Conservation (phyloP, 2,329 filamentous ascomycete genomes). For the Neopestalotiopsis rosae region DNA sequence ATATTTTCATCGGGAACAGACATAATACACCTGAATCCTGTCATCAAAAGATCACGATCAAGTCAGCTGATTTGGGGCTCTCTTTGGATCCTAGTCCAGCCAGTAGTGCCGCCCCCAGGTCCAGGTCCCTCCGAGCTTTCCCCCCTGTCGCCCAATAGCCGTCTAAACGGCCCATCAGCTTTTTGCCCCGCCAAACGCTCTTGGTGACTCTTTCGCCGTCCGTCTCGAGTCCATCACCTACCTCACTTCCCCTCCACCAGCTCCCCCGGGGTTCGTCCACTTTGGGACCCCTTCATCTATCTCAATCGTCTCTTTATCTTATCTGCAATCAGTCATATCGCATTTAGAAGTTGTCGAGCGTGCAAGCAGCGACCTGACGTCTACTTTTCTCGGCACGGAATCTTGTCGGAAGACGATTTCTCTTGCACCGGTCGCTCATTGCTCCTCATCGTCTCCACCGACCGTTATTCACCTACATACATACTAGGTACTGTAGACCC, state of each 20-base stretch:
- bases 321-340: neutral
- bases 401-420: neutral
- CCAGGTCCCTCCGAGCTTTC: constrained; percentile 6
- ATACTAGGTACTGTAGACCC: too few species aligned
- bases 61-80: constrained; percentile 4
- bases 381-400: neutral
- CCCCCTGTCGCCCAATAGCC: neutral
- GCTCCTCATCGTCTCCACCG: neutral
- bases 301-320: constrained; percentile 6
- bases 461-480: too few species aligned
- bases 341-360: neutral
- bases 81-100: neutral
- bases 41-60: neutral
- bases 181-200: constrained; percentile 30
- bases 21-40: neutral
- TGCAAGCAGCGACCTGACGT: neutral
- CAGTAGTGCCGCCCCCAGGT: neutral
- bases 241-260: constrained; percentile 23
- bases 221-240: constrained; percentile 14
- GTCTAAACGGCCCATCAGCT: neutral
- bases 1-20: neutral
- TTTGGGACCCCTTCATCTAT: constrained; percentile 32
- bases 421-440: neutral
- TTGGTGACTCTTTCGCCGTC: constrained; percentile 29
- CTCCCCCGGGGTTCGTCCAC: constrained; percentile 36